A percentile compares a stretch with the other conserved stretches of the same genome.
Evolutionary conservation across 2,329 filamentous ascomycete species (phyloP).

Genomic region (Arthroderma sp.): DNA sequence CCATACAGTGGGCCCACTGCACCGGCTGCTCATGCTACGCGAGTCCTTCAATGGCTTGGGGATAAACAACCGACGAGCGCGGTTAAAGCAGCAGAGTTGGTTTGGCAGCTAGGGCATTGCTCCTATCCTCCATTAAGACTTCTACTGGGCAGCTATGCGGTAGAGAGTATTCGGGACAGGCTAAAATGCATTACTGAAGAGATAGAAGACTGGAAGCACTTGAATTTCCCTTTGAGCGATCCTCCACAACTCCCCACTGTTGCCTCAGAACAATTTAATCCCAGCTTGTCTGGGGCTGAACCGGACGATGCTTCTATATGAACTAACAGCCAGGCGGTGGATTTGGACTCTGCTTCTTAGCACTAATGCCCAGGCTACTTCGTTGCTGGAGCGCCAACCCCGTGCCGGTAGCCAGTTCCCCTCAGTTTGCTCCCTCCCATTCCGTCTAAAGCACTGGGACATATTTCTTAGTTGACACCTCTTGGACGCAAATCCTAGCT

Average conservation of each 20-base stretch:
- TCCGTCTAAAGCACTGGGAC: no score
- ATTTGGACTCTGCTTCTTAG: no score
- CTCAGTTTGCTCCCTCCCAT: no score
- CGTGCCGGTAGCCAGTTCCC: no score
- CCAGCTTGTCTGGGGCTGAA: no score
- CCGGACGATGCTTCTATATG: no score
- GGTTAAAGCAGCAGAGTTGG: slow-evolving; percentile 80
- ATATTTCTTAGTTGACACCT: no score
- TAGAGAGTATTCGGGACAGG: slow-evolving; percentile 87
- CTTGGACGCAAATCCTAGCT: no score
- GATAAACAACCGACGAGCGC: slow-evolving; percentile 86
- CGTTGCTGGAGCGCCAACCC: no score
- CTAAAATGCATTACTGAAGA: slow-evolving; percentile 87
- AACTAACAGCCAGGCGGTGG: no score
- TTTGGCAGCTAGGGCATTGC: slow-evolving; percentile 92
- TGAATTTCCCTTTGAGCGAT: slow-evolving; percentile 49
- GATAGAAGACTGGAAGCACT: slow-evolving; percentile 81
- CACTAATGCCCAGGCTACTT: no score
- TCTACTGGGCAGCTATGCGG: slow-evolving; percentile 82
- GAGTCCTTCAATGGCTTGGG: slow-evolving; percentile 89
- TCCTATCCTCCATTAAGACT: slow-evolving; percentile 80
- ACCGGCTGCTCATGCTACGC: slow-evolving; percentile 74
- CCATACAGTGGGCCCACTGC: slow-evolving; percentile 65
- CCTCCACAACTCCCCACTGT: slow-evolving; percentile 5
- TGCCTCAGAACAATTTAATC: no score